Percentiles rank a stretch among this genome's conserved stretches.
Evolutionary conservation across 106 monocot genomes (phyloP).

Genomic region (Phalaenopsis equestris): DNA sequence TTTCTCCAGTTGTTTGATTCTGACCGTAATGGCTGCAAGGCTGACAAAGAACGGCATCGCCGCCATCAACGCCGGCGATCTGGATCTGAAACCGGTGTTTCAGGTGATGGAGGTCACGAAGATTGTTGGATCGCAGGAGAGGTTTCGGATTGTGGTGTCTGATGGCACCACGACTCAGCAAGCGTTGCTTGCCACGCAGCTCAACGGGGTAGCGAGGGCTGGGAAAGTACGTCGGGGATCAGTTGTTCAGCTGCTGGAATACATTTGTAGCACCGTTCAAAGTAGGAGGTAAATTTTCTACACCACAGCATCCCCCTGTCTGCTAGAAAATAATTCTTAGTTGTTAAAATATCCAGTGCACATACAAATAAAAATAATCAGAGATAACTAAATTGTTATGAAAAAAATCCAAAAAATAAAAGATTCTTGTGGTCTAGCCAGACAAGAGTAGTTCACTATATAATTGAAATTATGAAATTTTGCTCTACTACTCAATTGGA

Average conservation of each 20-base stretch:
- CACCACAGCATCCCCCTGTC: no score
- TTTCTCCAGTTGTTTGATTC: background rate
- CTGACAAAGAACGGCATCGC: slow-evolving; percentile 66
- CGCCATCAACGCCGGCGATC: slow-evolving; percentile 49
- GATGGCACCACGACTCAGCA: slow-evolving; percentile 56
- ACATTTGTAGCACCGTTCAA: slow-evolving; percentile 63
- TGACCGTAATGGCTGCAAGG: slow-evolving; percentile 30
- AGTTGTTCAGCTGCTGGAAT: slow-evolving; percentile 81
- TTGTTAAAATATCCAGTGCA: no score
- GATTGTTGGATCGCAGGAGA: slow-evolving; percentile 30
- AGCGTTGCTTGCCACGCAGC: slow-evolving; percentile 69
- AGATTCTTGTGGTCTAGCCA: no score
- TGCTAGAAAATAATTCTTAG: no score
- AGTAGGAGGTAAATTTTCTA: slow-evolving; percentile 34
- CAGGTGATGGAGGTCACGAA: slow-evolving; percentile 61
- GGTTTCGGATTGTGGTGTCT: slow-evolving; percentile 62
- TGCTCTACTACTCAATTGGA: no score
- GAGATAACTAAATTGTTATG: no score
- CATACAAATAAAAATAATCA: no score
- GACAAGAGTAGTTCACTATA: no score
- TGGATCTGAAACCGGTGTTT: slow-evolving; percentile 78
- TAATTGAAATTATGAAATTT: no score
- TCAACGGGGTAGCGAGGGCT: slow-evolving; percentile 35
- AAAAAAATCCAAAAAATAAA: no score
- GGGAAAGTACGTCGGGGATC: slow-evolving; percentile 46